Evolutionary conservation across 257 asterid species (phyloP).

Genomic region (Dorcoceras hygrometricum): DNA sequence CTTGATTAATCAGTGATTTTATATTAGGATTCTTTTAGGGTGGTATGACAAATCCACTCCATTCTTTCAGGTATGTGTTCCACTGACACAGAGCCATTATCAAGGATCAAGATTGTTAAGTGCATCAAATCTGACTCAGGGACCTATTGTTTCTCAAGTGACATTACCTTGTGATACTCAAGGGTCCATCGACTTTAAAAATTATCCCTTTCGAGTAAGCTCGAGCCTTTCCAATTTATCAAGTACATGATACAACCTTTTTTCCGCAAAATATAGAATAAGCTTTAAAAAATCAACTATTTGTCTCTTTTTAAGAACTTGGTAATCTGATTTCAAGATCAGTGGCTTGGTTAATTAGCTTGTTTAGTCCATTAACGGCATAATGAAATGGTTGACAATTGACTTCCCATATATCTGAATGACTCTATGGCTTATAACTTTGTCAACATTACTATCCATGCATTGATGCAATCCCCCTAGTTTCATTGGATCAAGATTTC

Average conservation of each 20-base stretch:
- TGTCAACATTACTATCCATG: background rate
- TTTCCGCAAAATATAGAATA: background rate
- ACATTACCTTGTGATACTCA: slow-evolving; percentile 85
- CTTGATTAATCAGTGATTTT: slow-evolving; percentile 9
- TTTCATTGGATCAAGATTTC: background rate
- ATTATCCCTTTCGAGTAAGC: slow-evolving; percentile 86
- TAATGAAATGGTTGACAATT: background rate
- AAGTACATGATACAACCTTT: background rate
- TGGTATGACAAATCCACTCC: slow-evolving; percentile 9
- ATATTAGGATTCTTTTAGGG: slow-evolving; percentile 15
- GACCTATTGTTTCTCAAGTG: slow-evolving; percentile 75
- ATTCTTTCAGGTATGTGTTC: slow-evolving; percentile 57
- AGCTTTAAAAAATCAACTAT: background rate
- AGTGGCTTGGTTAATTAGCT: background rate
- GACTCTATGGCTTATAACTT: background rate
- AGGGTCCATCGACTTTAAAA: slow-evolving; percentile 84
- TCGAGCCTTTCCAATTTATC: slow-evolving; percentile 20
- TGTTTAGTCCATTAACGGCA: background rate
- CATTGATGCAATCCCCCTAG: background rate
- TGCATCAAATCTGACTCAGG: slow-evolving; percentile 54
- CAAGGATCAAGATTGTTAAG: slow-evolving; percentile 59
- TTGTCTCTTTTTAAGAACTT: background rate
- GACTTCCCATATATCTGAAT: background rate
- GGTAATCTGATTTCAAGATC: background rate
- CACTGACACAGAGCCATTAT: slow-evolving; percentile 68